Conservation (phyloP, 108 stramenopile genomes). For the Discostella stelligeroides region DNA sequence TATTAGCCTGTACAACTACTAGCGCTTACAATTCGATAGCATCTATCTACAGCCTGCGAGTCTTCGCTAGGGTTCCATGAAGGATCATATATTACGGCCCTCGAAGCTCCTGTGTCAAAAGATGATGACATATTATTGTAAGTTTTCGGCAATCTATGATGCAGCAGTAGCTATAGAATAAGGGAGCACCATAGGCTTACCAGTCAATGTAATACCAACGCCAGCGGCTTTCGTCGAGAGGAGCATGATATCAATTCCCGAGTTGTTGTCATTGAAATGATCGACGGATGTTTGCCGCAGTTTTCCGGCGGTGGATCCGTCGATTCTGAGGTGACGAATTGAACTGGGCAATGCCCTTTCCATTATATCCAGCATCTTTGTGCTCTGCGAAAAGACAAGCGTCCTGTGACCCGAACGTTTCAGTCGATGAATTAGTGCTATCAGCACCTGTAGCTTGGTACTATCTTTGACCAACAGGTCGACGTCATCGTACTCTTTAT, state of each 20-base stretch:
- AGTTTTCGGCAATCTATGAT: too few species aligned
- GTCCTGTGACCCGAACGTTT: slow-evolving; percentile 76
- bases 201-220: slow-evolving; percentile 81
- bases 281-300: slow-evolving; percentile 88
- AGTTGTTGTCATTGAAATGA: slow-evolving; percentile 81
- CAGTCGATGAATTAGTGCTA: slow-evolving; percentile 62
- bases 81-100: slow-evolving; percentile 85
- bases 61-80: slow-evolving; percentile 93
- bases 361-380: slow-evolving; percentile 92
- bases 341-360: slow-evolving; percentile 35
- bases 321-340: slow-evolving; percentile 75
- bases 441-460: slow-evolving; percentile 78
- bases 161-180: neutral
- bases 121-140: neutral
- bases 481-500: slow-evolving; percentile 23
- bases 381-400: slow-evolving; percentile 93
- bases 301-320: slow-evolving; percentile 87
- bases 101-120: slow-evolving; percentile 66
- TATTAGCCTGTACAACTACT: neutral
- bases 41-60: slow-evolving; percentile 89
- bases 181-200: slow-evolving; percentile 35
- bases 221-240: slow-evolving; percentile 90
- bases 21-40: slow-evolving; percentile 76
- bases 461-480: slow-evolving; percentile 53
- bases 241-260: slow-evolving; percentile 67